Base-by-base conservation (phyloP, 208 protist species). In the Borovskyia barvae region DNA sequence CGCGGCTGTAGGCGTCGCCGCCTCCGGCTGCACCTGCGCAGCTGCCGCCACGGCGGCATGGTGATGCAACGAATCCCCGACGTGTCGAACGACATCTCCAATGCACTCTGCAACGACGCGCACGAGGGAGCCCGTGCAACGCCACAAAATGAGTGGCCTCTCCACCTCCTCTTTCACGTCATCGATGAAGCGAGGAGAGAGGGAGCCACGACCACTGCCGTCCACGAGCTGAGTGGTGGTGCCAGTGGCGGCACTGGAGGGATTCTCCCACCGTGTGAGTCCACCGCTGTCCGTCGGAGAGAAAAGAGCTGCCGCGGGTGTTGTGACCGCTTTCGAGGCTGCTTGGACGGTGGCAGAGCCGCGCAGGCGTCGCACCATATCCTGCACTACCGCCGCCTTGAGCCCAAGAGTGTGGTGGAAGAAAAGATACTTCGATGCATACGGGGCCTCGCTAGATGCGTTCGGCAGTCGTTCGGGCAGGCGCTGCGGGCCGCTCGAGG, bases 401-500 rank as follows among this genome's bases (percentile, higher is more conserved):
- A 92, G 29, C 9, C 65, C 56, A 11, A 95, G 62, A 15, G 85
- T 90, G 51, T 90, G 75, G 41, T 74, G 83, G 7, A 95, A 67
- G 47, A 91, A 95, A 17, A 91, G 61, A 58, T 86, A 92, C 72
- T 90, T 92, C 33, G 75, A 58, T 24, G 81, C 77, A 63, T 89
- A 90, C 24, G 67, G 51, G 4, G 79, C 85, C 28, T 80, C 67
- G 57, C 72, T 90, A 40, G 66, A 72, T 12, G 82, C 33, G 64
- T 90, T 91, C 25, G 89, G 89, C 53, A 95, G 72, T 40, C 71
- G 67, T 15, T 59, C 45, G 9, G 85, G 85, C 24, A 92, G 51
- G 9, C 45, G 39, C 41, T 68, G 49, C 30, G 39, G 46, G 17
- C 85, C 81, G n/a, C 72, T 62, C 30, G 83, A 29, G 46, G 90